These are phyloP conservation scores for Penicillium goetzii DNA, from an alignment of 495 filamentous ascomycete genomes.

Conservation along the genomic window DNA sequence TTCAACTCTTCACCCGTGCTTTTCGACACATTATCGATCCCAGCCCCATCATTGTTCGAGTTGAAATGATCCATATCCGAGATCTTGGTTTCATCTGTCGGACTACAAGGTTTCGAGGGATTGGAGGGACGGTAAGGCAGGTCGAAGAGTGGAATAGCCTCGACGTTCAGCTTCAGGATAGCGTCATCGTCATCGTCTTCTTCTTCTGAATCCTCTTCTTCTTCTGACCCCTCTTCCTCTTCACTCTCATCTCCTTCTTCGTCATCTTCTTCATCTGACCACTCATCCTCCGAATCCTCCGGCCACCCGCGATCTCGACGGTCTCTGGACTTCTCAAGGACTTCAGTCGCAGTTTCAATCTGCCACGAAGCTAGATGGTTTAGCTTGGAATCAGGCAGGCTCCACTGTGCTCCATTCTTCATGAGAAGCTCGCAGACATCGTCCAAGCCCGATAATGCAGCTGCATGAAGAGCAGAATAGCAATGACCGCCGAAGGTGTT, in stretches of 20 bases:
- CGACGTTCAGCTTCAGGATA: conserved; percentile 1
- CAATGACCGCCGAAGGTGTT: neutral
- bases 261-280: neutral
- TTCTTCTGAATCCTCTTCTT: neutral
- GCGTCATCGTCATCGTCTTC: neutral
- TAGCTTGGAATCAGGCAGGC: neutral
- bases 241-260: neutral
- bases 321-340: neutral
- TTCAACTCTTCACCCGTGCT: neutral
- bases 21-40: neutral
- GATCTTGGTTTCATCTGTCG: neutral
- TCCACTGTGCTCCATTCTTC: neutral
- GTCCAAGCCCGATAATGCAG: neutral
- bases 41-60: neutral
- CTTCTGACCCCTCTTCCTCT: neutral
- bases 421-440: conserved; percentile 1
- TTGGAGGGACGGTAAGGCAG: neutral
- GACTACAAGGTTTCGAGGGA: neutral
- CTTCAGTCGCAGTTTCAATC: neutral
- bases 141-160: neutral
- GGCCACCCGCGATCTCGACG: neutral
- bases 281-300: neutral
- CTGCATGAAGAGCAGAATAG: neutral
- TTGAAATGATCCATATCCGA: neutral
- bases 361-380: conserved; percentile 2